A percentile compares a stretch with the other conserved stretches of the same genome.
Conservation (phyloP, 2,329 filamentous ascomycete genomes). For the Exophiala alcalophila region DNA sequence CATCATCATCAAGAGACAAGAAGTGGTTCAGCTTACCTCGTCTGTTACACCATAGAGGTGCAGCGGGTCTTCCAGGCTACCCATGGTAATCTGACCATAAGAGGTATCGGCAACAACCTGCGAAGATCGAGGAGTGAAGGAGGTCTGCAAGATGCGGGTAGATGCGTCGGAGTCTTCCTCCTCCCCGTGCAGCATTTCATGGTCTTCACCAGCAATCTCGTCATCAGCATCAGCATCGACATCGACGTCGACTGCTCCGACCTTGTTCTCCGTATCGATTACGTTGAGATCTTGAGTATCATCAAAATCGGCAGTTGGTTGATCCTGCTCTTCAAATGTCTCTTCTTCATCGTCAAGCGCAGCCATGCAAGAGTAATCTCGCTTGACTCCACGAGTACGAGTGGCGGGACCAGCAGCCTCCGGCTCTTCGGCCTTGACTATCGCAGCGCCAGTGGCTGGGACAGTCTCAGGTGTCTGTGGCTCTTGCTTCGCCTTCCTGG, state of each 20-base stretch:
- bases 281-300: too few relatives aligned
- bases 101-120: constrained; percentile 1
- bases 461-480: not conserved
- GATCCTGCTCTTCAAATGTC: constrained; percentile 6
- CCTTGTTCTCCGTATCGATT: too few relatives aligned
- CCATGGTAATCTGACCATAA: constrained; percentile 1
- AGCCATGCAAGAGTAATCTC: constrained; percentile 16
- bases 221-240: not conserved
- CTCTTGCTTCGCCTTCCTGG: constrained; percentile 7
- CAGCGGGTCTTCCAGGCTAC: too few relatives aligned
- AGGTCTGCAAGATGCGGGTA: too few relatives aligned
- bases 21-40: too few relatives aligned
- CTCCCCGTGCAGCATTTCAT: not conserved
- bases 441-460: constrained; percentile 58
- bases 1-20: too few relatives aligned
- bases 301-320: too few relatives aligned
- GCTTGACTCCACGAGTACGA: constrained; percentile 26
- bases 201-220: not conserved
- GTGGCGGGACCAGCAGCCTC: constrained; percentile 8
- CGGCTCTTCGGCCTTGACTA: constrained; percentile 59
- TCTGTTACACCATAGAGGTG: too few relatives aligned
- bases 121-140: not conserved
- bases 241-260: not conserved
- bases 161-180: too few relatives aligned
- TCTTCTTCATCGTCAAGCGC: constrained; percentile 4